Base-by-base conservation (phyloP, 805 yeast species). In the Saccharomycopsis sp. region DNA sequence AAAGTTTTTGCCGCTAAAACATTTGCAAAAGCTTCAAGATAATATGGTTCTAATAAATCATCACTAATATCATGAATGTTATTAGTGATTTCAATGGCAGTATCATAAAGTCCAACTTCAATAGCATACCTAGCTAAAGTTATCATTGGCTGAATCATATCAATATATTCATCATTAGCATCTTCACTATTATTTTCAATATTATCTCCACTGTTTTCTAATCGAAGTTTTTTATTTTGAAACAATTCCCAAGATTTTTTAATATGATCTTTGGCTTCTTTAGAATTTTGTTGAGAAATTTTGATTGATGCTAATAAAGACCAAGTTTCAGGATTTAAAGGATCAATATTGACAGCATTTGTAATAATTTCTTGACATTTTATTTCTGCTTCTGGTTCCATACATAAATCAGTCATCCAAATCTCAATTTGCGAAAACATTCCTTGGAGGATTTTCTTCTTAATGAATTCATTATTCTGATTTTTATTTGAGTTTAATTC, bases 381-480 rank as follows among this genome's bases (percentile, higher is more conserved):
- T 6, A 57, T 18, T 60, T 92, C 97, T 2, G 97, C 97, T 49
- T 79, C 77, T 2, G 76, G 76, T 52, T 85, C 94, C 95, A 88
- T 86, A 64, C 97, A 88, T 48, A 88, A 64, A 63, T 89, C 96
- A 1, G 97, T 89, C 96, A 87, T 85, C 95, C 95, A 88, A 42
- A 85, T 81, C 60, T 89, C 98, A 53, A 92, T 82, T 63, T 80
- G 71, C 5, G 95, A 79, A 50, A 89, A 77, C 21, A 85, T 63
- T 0, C 89, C 95, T 54, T 78, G 82, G n/a, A n/a, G n/a, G 48
- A 80, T 75, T 36, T 85, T 55, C 55, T 81, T 83, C 47, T 71
- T 72, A 15, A 70, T 57, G 31, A 72, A 60, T 40, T 56, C 53
- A 34, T 55, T 50, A n/a, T 63, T 51, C 3, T 35, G 43, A 14